A percentile compares a stretch with the other conserved stretches of the same genome.
Conservation (phyloP, 257 asterid species). For the Leptodermis oblonga region DNA sequence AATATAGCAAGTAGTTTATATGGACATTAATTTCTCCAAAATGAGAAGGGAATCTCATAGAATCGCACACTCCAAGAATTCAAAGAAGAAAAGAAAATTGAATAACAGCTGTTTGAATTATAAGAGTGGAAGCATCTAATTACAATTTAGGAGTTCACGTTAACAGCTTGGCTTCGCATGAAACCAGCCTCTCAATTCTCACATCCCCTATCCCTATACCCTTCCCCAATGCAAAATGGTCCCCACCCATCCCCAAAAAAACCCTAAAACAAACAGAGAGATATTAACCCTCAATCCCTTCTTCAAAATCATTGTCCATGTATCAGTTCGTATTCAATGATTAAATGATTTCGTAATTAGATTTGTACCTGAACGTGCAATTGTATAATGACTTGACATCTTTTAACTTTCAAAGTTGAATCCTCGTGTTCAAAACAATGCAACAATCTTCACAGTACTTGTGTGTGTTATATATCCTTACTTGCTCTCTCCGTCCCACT, state of each 20-base stretch:
- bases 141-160: conserved; percentile 13
- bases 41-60: not conserved
- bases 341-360: too few species aligned
- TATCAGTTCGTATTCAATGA: too few species aligned
- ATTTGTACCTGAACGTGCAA: too few species aligned
- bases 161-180: conserved; percentile 23
- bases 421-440: not conserved
- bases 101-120: not conserved
- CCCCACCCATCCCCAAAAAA: not conserved
- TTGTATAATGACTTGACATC: too few species aligned
- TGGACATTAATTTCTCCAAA: too few species aligned
- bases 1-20: too few species aligned
- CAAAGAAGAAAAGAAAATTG: not conserved
- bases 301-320: not conserved
- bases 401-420: too few species aligned
- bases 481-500: too few species aligned
- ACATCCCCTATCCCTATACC: too few species aligned
- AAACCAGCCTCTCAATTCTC: conserved; percentile 15
- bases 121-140: conserved; percentile 1
- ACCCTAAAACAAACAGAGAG: not conserved
- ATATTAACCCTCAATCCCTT: not conserved
- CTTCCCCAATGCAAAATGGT: conserved; percentile 1
- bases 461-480: too few species aligned
- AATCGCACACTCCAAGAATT: not conserved
- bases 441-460: not conserved